Evolutionary conservation across 257 asterid genomes (phyloP).

Genomic region (Solanum habrochaites): DNA sequence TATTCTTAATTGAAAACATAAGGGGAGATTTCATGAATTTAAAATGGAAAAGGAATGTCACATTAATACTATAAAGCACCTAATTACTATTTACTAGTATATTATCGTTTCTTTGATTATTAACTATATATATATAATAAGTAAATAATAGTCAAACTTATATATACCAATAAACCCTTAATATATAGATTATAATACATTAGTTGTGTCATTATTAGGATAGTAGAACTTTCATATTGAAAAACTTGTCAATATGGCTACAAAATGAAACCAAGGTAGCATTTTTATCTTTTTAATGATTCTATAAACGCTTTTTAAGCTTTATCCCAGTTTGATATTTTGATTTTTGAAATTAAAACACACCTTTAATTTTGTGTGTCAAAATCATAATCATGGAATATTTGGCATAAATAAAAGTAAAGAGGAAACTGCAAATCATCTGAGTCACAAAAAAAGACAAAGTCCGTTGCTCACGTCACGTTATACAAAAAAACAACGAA

Average conservation of each 20-base stretch:
- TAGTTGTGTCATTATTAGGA: not conserved
- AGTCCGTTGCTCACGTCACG: not conserved
- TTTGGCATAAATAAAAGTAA: not conserved
- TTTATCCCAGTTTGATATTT: not conserved
- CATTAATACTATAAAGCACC: too few species aligned
- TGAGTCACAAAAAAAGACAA: constrained; percentile 3
- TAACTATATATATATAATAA: too few species aligned
- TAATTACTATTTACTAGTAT: too few species aligned
- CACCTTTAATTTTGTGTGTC: constrained; percentile 1
- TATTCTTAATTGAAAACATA: not conserved
- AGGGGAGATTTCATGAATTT: too few species aligned
- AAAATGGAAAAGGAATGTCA: too few species aligned
- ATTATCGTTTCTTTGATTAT: too few species aligned
- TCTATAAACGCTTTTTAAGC: not conserved
- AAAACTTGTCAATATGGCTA: not conserved
- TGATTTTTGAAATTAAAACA: not conserved
- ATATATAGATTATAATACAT: not conserved
- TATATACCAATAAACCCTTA: not conserved
- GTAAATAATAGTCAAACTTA: too few species aligned
- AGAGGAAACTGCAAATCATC: not conserved
- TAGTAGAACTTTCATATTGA: not conserved
- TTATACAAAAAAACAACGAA: not conserved
- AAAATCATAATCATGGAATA: constrained; percentile 1
- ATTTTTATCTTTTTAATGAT: too few species aligned
- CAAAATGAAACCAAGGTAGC: not conserved